Conservation (phyloP, 2,329 filamentous ascomycete species). For the Aspergillus piperis region DNA sequence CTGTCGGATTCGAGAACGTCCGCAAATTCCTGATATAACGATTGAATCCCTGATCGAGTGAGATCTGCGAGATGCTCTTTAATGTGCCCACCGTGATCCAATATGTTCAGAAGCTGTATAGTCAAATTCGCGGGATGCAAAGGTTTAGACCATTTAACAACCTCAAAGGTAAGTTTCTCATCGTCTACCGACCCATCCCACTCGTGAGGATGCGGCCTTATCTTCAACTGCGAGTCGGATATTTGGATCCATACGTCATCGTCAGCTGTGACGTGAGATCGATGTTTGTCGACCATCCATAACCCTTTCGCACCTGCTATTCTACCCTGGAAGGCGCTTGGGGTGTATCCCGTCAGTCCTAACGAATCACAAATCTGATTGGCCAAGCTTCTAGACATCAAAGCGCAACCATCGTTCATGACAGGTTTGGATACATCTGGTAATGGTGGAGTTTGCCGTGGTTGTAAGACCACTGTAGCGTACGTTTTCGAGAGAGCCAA, state of each 20-base stretch:
- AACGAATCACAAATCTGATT: slow-evolving; percentile 47
- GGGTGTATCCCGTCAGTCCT: slow-evolving; percentile 44
- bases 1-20: slow-evolving; percentile 39
- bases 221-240: slow-evolving; percentile 60
- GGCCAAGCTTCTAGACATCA: slow-evolving; percentile 56
- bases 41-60: slow-evolving; percentile 38
- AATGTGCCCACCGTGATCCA: slow-evolving; percentile 55
- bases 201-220: slow-evolving; percentile 45
- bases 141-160: slow-evolving; percentile 51
- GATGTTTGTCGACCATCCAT: slow-evolving; percentile 57
- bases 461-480: slow-evolving; percentile 40
- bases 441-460: slow-evolving; percentile 40
- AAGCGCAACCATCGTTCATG: slow-evolving; percentile 57
- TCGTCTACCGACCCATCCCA: slow-evolving; percentile 37
- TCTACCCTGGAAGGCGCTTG: slow-evolving; percentile 58
- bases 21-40: slow-evolving; percentile 38
- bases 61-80: slow-evolving; percentile 47
- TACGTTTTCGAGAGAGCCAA: slow-evolving; percentile 49
- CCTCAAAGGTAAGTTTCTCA: slow-evolving; percentile 58
- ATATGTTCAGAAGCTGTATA: slow-evolving; percentile 56
- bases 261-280: slow-evolving; percentile 24
- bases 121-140: slow-evolving; percentile 53
- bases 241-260: slow-evolving; percentile 58
- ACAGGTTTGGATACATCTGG: slow-evolving; percentile 33
- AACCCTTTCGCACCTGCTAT: slow-evolving; percentile 63